Conservation (phyloP, 2,329 filamentous ascomycete genomes). For the Rhynchosporium agropyri region DNA sequence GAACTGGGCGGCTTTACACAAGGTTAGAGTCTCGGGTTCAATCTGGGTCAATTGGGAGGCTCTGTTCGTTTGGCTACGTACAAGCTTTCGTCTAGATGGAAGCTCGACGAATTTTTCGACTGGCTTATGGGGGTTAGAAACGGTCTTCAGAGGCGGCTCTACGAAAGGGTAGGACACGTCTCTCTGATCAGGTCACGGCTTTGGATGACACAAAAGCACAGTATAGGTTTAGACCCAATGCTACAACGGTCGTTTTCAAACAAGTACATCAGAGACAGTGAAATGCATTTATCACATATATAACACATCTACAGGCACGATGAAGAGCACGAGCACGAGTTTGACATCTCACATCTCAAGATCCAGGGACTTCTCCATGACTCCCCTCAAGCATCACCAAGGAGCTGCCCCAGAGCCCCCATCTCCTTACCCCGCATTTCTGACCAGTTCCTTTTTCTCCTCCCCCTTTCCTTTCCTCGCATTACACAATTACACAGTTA, state of each 20-base stretch:
- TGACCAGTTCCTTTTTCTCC: not conserved
- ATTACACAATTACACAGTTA: not conserved
- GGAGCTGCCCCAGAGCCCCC: not conserved
- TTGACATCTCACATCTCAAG: constrained; percentile 10
- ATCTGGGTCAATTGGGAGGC: constrained; percentile 5
- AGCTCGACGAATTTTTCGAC: constrained; percentile 13
- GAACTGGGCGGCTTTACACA: constrained; percentile 14
- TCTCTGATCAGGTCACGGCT: constrained; percentile 7
- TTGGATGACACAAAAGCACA: constrained; percentile 6
- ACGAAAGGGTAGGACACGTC: not conserved
- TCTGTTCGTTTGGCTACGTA: constrained; percentile 1
- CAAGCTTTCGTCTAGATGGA: constrained; percentile 1
- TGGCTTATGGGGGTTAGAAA: constrained; percentile 7
- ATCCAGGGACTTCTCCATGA: not conserved
- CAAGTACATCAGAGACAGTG: not conserved
- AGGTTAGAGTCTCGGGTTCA: constrained; percentile 9
- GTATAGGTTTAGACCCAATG: not conserved
- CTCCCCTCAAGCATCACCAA: constrained; percentile 9
- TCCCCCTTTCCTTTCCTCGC: not conserved
- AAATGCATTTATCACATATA: not conserved
- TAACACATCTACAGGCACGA: constrained; percentile 1
- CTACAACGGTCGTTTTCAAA: not conserved
- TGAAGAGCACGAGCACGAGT: not conserved
- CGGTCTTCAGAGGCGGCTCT: constrained; percentile 3
- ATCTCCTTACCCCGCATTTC: constrained; percentile 1